phyloP scores from a whole-genome alignment of 805 yeast species.

The Candida adriatica region DNA sequence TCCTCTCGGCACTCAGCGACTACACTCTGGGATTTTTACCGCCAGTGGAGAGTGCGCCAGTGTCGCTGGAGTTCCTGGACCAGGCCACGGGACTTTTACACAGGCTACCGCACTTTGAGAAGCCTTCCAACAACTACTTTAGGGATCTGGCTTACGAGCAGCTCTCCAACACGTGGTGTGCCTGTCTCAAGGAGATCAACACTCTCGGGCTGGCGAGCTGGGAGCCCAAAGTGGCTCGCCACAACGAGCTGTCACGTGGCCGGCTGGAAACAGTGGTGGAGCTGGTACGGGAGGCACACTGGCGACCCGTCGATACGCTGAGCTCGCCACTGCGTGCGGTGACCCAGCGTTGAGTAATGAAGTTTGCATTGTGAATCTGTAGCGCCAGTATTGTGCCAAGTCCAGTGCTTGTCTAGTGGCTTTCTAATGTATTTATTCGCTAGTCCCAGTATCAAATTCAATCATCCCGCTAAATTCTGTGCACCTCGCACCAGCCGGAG shows the following conservation, averaged over 20 bases:
- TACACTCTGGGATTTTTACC: conserved; percentile 68
- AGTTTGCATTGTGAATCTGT: no score
- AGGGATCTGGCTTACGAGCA: conserved; percentile 53
- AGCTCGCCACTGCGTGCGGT: no score
- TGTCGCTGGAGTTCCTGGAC: conserved; percentile 56
- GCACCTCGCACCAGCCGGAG: no score
- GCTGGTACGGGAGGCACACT: conserved; percentile 34
- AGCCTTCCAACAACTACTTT: conserved; percentile 33
- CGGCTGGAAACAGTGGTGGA: conserved; percentile 39
- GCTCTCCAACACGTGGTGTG: conserved; percentile 50
- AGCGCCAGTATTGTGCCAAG: no score
- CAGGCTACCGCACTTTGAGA: conserved; percentile 59
- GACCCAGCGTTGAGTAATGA: no score
- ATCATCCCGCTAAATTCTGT: no score
- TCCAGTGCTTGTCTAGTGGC: no score
- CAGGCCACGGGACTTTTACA: conserved; percentile 53
- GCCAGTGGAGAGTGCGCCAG: conserved; percentile 50
- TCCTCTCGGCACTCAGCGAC: conserved; percentile 64
- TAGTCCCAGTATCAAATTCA: no score
- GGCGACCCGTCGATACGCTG: no score
- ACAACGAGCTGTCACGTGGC: conserved; percentile 36
- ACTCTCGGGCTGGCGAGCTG: conserved; percentile 25
- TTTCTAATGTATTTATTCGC: no score
- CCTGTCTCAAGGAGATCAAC: conserved; percentile 31
- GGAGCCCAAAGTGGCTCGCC: conserved; percentile 35